These are phyloP conservation scores for Scutellaria baicalensis DNA, from an alignment of 257 asterid species.

Conservation along the genomic window DNA sequence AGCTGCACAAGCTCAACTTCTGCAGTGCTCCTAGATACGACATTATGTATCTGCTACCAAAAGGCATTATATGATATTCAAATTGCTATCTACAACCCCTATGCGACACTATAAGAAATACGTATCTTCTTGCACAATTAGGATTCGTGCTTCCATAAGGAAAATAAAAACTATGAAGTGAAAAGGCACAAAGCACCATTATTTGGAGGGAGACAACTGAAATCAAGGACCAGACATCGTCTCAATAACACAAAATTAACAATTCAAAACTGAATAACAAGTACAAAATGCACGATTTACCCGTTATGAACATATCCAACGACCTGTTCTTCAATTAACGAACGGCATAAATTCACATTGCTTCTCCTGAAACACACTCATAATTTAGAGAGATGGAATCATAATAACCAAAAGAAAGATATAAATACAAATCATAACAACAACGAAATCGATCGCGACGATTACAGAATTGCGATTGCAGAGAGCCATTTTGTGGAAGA, in stretches of 20 bases:
- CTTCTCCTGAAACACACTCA: constrained; percentile 47
- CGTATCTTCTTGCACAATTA: not conserved
- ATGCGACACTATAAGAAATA: not conserved
- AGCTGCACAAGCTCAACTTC: not conserved
- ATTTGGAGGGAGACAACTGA: not conserved
- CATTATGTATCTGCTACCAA: not conserved
- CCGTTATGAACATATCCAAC: constrained; percentile 66
- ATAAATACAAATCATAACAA: not conserved
- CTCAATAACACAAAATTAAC: not conserved
- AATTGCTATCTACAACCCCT: not conserved
- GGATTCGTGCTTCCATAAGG: not conserved
- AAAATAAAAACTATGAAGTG: not conserved
- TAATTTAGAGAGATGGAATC: not conserved
- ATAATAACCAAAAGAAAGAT: not conserved
- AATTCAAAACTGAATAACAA: not conserved
- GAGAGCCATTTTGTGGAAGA: constrained; percentile 56
- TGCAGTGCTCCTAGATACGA: not conserved
- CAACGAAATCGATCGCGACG: not conserved
- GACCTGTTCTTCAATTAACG: constrained; percentile 40
- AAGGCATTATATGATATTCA: not conserved
- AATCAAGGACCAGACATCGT: not conserved
- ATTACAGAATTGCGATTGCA: constrained; percentile 75
- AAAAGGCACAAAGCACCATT: not conserved
- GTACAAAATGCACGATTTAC: constrained; percentile 25
- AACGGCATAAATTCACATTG: constrained; percentile 69